These are phyloP conservation scores for Neurospora sp. DNA, from an alignment of 495 filamentous ascomycete species.

Conservation along the genomic window DNA sequence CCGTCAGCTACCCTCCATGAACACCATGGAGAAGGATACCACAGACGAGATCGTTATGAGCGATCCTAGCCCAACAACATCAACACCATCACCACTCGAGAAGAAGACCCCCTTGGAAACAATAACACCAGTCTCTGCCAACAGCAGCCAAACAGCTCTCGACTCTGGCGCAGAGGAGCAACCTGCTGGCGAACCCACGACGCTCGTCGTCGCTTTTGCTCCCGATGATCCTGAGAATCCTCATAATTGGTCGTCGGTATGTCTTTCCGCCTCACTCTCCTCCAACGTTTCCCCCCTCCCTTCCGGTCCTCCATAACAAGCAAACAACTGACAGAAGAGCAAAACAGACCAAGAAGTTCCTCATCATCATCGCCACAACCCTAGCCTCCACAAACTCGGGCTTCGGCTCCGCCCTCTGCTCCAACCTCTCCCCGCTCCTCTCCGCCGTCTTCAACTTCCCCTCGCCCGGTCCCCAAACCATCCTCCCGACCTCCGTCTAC, in stretches of 20 bases:
- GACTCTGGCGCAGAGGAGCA: neutral
- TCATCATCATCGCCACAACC: slow-evolving; percentile 13
- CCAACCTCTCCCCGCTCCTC: slow-evolving; percentile 16
- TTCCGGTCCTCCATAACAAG: neutral
- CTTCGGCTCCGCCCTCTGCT: slow-evolving; percentile 16
- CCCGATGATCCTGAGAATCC: slow-evolving; percentile 15
- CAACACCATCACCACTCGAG: neutral
- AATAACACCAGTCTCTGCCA: neutral
- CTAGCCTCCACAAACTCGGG: slow-evolving; percentile 12
- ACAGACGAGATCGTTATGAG: neutral
- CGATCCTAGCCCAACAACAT: neutral
- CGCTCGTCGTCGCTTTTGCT: slow-evolving; percentile 10
- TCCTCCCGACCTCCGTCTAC: slow-evolving; percentile 35
- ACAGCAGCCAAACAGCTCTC: neutral
- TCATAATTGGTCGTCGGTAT: slow-evolving; percentile 18
- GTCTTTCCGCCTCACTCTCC: neutral
- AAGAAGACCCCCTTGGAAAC: neutral
- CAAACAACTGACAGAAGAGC: neutral
- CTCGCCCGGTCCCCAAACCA: slow-evolving; percentile 9
- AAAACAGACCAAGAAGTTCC: slow-evolving; percentile 8
- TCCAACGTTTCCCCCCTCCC: neutral
- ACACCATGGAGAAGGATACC: neutral
- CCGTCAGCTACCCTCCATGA: neutral
- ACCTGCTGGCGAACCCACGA: neutral
- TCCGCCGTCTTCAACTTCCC: slow-evolving; percentile 8